These are phyloP conservation scores for Pythium phragmiticola DNA, from an alignment of 352 stramenopile species.

Conservation along the genomic window DNA sequence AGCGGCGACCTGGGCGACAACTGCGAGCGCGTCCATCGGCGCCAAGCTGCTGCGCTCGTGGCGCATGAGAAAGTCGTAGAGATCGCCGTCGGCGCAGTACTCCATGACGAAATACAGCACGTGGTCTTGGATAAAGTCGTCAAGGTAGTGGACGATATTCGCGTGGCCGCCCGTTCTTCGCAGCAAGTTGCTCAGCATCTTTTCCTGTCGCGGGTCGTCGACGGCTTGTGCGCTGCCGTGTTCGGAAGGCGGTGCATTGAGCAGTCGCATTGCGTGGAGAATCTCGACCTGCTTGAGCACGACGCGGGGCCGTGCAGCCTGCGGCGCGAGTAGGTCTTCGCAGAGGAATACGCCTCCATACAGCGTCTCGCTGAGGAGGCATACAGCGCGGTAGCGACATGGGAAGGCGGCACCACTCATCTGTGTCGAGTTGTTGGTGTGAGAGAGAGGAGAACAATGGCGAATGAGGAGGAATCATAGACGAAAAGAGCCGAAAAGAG, in stretches of 20 bases:
- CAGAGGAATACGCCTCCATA: slow-evolving; percentile 50
- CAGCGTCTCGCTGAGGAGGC: slow-evolving; percentile 42
- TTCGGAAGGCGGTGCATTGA: slow-evolving; percentile 9
- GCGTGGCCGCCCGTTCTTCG: slow-evolving; percentile 36
- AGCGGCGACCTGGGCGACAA: slow-evolving; percentile 42
- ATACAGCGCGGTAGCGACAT: slow-evolving; percentile 23
- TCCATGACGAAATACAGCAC: slow-evolving; percentile 60
- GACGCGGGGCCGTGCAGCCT: slow-evolving; percentile 17
- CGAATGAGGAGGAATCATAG: too few relatives aligned
- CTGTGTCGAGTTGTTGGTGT: too few relatives aligned
- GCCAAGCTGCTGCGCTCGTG: slow-evolving; percentile 14
- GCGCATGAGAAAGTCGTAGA: slow-evolving; percentile 34
- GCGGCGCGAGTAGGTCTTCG: slow-evolving; percentile 28
- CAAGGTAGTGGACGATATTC: slow-evolving; percentile 45
- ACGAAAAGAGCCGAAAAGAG: too few relatives aligned
- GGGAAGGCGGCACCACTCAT: background rate
- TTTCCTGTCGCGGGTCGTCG: slow-evolving; percentile 46
- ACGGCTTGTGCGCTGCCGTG: slow-evolving; percentile 26
- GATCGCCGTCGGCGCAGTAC: slow-evolving; percentile 44
- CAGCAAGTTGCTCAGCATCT: slow-evolving; percentile 35
- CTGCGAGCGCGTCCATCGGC: slow-evolving; percentile 29
- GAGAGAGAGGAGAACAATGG: too few relatives aligned
- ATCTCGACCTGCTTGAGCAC: slow-evolving; percentile 55
- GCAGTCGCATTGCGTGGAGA: slow-evolving; percentile 29
- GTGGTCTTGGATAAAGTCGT: slow-evolving; percentile 43